Base-by-base conservation (phyloP, 306 rosid genomes). In the Notholithocarpus densiflorus region DNA sequence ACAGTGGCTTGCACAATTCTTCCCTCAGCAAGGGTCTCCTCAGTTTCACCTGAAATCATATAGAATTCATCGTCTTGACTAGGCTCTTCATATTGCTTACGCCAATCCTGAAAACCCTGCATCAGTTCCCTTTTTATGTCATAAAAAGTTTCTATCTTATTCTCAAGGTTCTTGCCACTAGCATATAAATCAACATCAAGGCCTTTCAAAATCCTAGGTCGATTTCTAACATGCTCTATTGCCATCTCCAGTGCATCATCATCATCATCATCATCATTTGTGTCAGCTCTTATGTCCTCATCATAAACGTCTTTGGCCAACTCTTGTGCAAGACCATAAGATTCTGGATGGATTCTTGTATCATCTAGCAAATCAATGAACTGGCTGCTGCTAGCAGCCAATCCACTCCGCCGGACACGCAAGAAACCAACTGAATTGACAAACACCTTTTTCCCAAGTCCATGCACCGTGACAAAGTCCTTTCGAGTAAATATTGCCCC, bases 271-370 rank as follows among this genome's bases (percentile, higher is more conserved):
- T 95, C 97, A 76, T 91, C 97, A 83, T 88, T 90, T 32, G 89
- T 93, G 73, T 91, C 97, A 74, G 87, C 89, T 6, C 87, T 68
- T 51, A 86, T 91, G 80, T 90, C 98, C 52, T 80, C 96, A 34
- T 89, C 97, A 83, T 84, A 93, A 52, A 96, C 96, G 84, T 91
- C 99, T 89, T 90, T 96, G 62, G 99, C 99, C 86, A 96, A 86
- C 83, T 93, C 98, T 86, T 91, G 96, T 0, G 99, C 99, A 77
- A 93, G 87, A 71, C 56, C 78, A 89, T 96, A 96, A 34, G 98
- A 93, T 80, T 96, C 99, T 6, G 99, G 99, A 84, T 96, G 99
- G 75, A 96, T 96, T 82, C 99, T 88, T 19, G 99, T 96, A 88
- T 96, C 98, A 84, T 96, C 99, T 84, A 96, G 85, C 83, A 96